Evolutionary conservation across 192 early-diverging fungal genomes (phyloP).

Genomic region (Entomortierella parvispora): DNA sequence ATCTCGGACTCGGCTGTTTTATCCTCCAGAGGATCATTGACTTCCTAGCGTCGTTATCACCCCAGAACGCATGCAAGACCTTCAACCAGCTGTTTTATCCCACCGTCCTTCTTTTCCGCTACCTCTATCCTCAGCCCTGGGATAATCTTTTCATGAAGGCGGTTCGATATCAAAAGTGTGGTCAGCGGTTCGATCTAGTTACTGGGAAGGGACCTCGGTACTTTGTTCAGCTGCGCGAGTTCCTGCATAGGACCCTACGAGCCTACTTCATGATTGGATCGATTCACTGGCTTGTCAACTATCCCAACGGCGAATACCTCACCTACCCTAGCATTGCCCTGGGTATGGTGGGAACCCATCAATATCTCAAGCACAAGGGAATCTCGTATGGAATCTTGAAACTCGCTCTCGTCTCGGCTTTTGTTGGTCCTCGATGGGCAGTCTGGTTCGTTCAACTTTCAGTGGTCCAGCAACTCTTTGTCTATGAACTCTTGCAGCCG

Average conservation of each 20-base stretch:
- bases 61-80: slow-evolving; percentile 16
- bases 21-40: slow-evolving; percentile 24
- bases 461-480: slow-evolving; percentile 6
- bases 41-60: background rate
- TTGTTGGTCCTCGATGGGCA: background rate
- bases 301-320: background rate
- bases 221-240: slow-evolving; percentile 23
- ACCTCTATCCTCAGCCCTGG: slow-evolving; percentile 25
- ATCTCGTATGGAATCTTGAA: background rate
- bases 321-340: background rate
- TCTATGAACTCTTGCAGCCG: slow-evolving; percentile 38
- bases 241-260: slow-evolving; percentile 11
- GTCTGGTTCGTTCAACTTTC: background rate
- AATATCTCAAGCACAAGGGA: slow-evolving; percentile 3
- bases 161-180: slow-evolving; percentile 9
- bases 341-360: background rate
- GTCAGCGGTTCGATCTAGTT: slow-evolving; percentile 25
- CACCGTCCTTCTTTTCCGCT: slow-evolving; percentile 25
- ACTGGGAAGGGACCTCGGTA: slow-evolving; percentile 19
- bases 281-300: slow-evolving; percentile 23
- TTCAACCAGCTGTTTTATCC: slow-evolving; percentile 44
- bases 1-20: slow-evolving; percentile 20
- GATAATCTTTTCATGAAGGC: slow-evolving; percentile 37
- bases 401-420: background rate
- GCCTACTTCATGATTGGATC: slow-evolving; percentile 23